Conservation (phyloP, 129 eudicot species). For the Oenanthe sinensis region DNA sequence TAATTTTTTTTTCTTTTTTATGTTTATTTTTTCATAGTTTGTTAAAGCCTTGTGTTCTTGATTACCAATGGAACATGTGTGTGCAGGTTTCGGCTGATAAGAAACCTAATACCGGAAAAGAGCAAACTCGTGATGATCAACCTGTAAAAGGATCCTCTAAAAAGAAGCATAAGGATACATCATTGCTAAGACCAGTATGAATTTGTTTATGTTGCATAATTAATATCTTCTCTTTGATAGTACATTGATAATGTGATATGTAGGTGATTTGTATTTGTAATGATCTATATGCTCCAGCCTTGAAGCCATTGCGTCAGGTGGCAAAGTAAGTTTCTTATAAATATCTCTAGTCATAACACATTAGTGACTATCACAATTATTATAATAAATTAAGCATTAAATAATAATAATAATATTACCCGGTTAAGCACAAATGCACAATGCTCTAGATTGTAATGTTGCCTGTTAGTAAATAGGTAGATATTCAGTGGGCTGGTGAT, state of each 20-base stretch:
- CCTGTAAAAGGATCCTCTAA: slow-evolving; percentile 43
- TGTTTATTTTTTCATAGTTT: background rate
- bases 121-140: slow-evolving; percentile 30
- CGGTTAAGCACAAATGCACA: too few relatives aligned
- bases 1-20: background rate
- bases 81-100: slow-evolving; percentile 76
- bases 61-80: background rate
- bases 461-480: background rate
- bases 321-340: slow-evolving; percentile 61
- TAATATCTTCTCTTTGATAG: slow-evolving; percentile 13
- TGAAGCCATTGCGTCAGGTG: slow-evolving; percentile 80
- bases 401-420: too few relatives aligned
- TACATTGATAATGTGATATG: slow-evolving; percentile 16
- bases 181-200: slow-evolving; percentile 85
- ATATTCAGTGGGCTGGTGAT: background rate
- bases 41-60: background rate
- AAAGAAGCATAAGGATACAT: slow-evolving; percentile 44
- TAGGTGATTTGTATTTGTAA: slow-evolving; percentile 96
- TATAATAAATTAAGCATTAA: background rate
- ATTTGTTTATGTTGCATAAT: slow-evolving; percentile 2
- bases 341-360: background rate
- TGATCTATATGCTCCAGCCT: slow-evolving; percentile 93
- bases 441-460: background rate
- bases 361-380: background rate
- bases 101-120: slow-evolving; percentile 48